A percentile compares a stretch with the other conserved stretches of the same genome.
These are phyloP conservation scores for Vigna mungo DNA, from an alignment of 306 rosid species.

Conservation along the genomic window DNA sequence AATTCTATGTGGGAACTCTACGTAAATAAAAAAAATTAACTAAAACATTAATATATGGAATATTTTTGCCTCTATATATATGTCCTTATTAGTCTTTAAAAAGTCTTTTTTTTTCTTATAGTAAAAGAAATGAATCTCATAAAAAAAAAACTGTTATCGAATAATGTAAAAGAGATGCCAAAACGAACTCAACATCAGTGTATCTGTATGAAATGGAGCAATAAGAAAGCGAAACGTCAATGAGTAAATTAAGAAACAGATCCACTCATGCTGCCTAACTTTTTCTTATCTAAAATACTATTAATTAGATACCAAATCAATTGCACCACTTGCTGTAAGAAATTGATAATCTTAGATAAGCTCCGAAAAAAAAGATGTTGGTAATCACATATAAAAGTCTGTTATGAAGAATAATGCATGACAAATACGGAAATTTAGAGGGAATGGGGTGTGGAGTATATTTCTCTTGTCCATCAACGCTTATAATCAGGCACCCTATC, in stretches of 20 bases:
- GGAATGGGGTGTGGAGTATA: conserved; percentile 30
- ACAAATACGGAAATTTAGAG: conserved; percentile 29
- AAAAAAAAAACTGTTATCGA: not conserved
- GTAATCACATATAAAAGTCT: not conserved
- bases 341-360: conserved; percentile 28
- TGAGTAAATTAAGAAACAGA: not conserved
- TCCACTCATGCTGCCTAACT: conserved; percentile 13
- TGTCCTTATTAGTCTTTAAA: too few species aligned
- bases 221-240: conserved; percentile 10
- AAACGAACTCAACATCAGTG: not conserved
- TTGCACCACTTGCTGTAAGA: not conserved
- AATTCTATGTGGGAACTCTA: too few species aligned
- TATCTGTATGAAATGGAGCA: not conserved
- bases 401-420: conserved; percentile 12
- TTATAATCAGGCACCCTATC: not conserved
- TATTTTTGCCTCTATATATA: too few species aligned
- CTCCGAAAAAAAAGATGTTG: not conserved
- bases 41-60: too few species aligned
- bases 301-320: conserved; percentile 1
- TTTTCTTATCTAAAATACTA: conserved; percentile 30
- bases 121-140: too few species aligned
- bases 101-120: too few species aligned
- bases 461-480: not conserved
- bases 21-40: too few species aligned
- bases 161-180: not conserved